Conservation (phyloP, 305 asterid genomes). For the Solanum hybrid region DNA sequence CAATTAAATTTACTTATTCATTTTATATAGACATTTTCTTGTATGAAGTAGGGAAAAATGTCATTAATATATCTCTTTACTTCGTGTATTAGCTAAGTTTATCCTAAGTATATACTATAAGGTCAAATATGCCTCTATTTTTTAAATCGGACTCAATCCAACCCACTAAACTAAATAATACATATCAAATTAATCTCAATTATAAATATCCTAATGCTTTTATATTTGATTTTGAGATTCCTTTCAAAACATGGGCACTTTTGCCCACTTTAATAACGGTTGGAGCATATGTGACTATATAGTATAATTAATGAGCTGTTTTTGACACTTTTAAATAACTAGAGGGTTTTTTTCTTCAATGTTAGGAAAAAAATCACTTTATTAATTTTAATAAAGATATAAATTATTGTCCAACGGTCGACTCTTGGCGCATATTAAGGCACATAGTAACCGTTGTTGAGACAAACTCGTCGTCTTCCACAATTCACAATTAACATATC, state of each 20-base stretch:
- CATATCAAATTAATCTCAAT: background rate
- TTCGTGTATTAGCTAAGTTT: background rate
- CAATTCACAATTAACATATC: background rate
- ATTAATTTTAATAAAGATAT: background rate
- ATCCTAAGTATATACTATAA: too few species aligned
- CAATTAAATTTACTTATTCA: background rate
- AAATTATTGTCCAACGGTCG: constrained; percentile 33
- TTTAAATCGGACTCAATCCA: background rate
- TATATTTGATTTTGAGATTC: background rate
- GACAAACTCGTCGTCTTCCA: constrained; percentile 9
- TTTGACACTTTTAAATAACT: background rate
- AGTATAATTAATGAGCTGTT: background rate
- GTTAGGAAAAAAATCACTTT: background rate
- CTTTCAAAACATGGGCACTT: background rate
- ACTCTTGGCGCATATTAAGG: constrained; percentile 6
- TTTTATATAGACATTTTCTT: background rate
- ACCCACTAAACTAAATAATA: background rate
- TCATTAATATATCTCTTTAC: background rate
- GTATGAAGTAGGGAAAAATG: background rate
- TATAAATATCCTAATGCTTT: background rate
- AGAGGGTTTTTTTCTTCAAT: background rate
- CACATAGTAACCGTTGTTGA: background rate
- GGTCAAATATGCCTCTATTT: background rate
- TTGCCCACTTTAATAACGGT: background rate
- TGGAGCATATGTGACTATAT: background rate